Evolutionary conservation across 2,329 filamentous ascomycete genomes (phyloP).

Genomic region (Blumeria hordei): DNA sequence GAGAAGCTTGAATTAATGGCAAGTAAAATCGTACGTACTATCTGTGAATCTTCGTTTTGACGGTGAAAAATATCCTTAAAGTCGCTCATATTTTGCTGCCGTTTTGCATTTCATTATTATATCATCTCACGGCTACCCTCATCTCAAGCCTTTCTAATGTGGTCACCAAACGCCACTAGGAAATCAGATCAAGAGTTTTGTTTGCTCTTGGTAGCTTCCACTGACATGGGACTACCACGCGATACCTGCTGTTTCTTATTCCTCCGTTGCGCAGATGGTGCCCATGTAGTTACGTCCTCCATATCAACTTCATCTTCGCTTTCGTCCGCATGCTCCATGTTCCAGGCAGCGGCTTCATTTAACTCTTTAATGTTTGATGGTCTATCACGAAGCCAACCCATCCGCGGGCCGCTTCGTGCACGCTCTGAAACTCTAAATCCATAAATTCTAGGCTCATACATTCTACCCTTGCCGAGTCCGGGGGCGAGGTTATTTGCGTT

Average conservation of each 20-base stretch:
- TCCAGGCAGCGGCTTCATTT: slow-evolving; percentile 45
- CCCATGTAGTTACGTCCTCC: slow-evolving; percentile 9
- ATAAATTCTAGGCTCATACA: slow-evolving; percentile 92
- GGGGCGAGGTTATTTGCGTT: slow-evolving; percentile 71
- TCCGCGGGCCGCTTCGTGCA: slow-evolving; percentile 70
- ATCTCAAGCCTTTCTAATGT: too few species aligned
- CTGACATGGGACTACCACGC: slow-evolving; percentile 14
- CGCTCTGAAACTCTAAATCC: slow-evolving; percentile 86
- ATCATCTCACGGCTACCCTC: too few species aligned
- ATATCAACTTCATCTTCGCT: slow-evolving; percentile 26
- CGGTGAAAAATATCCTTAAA: too few species aligned
- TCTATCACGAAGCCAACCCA: slow-evolving; percentile 86
- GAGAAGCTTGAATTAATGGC: too few species aligned
- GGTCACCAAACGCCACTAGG: too few species aligned
- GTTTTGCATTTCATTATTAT: too few species aligned
- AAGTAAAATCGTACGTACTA: too few species aligned
- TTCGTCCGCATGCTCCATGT: slow-evolving; percentile 29
- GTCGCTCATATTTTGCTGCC: too few species aligned
- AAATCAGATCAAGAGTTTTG: neutral
- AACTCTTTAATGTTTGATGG: slow-evolving; percentile 59
- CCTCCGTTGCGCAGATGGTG: slow-evolving; percentile 3
- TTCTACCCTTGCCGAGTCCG: slow-evolving; percentile 54
- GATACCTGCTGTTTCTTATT: slow-evolving; percentile 7
- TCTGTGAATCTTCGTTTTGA: too few species aligned
- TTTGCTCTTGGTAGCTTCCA: slow-evolving; percentile 12